phyloP scores from a whole-genome alignment of 371 early-diverging fungal species.

The Mortierella sp. region DNA sequence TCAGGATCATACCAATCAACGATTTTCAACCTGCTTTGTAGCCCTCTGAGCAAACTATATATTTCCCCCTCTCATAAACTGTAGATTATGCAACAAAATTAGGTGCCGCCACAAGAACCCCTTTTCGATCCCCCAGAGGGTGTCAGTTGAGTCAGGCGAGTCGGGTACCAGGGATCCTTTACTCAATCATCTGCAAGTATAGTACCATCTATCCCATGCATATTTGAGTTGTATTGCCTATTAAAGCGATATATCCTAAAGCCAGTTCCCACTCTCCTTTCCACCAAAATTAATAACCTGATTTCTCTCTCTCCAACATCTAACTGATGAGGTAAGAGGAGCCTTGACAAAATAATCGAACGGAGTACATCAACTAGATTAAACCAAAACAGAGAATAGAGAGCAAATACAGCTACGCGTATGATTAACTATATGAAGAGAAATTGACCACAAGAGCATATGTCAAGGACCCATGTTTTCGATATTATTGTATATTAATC shows the following conservation, averaged over 20 bases:
- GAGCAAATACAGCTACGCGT: background rate
- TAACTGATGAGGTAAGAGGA: background rate
- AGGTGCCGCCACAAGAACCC: background rate
- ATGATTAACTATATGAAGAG: background rate
- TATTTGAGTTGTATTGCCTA: too few relatives aligned
- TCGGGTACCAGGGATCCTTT: background rate
- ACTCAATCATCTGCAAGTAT: too few relatives aligned
- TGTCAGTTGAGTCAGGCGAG: background rate
- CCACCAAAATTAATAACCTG: too few relatives aligned
- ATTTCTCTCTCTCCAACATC: background rate
- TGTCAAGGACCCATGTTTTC: background rate
- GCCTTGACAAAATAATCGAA: background rate
- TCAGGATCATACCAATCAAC: background rate
- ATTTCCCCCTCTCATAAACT: background rate
- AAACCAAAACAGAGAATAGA: background rate
- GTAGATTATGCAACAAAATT: background rate
- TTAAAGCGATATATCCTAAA: too few relatives aligned
- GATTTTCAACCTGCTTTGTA: background rate
- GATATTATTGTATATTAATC: background rate
- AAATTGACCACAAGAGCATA: background rate
- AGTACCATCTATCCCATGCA: background rate
- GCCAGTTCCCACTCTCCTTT: too few relatives aligned
- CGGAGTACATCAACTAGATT: background rate
- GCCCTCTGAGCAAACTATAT: background rate
- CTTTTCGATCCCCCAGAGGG: background rate